A percentile compares a stretch with the other conserved stretches of the same genome.
Conservation (phyloP, 2,329 filamentous ascomycete genomes). For the Ceratocystis eucalypticola region DNA sequence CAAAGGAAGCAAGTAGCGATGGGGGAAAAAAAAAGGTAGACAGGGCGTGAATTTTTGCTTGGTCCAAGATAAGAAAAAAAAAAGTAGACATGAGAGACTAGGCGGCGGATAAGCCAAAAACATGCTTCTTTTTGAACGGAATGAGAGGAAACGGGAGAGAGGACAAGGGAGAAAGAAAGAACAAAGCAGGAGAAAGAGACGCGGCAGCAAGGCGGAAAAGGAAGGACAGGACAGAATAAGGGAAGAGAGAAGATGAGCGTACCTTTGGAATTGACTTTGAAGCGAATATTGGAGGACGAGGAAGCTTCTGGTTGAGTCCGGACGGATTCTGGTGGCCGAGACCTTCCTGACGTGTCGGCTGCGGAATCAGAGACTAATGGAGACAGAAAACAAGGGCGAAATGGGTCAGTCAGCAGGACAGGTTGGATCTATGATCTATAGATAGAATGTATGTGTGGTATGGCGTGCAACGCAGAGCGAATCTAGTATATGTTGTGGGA, state of each 20-base stretch:
- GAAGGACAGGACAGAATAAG: background rate
- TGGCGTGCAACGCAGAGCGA: background rate
- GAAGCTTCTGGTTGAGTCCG: slow-evolving; percentile 6
- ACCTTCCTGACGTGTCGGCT: slow-evolving; percentile 13
- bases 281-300: slow-evolving; percentile 12
- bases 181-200: background rate
- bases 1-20: too few relatives aligned
- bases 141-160: background rate
- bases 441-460: background rate
- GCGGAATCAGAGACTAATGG: slow-evolving; percentile 13
- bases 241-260: background rate
- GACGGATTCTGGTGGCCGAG: slow-evolving; percentile 12
- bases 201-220: background rate
- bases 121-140: too few relatives aligned
- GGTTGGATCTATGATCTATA: background rate
- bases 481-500: background rate
- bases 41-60: background rate
- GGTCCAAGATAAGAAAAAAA: background rate
- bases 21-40: slow-evolving; percentile 1
- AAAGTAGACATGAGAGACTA: background rate
- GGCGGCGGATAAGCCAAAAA: background rate
- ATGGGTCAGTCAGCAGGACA: background rate
- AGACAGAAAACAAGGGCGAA: background rate
- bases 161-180: background rate
- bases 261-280: slow-evolving; percentile 15